Evolutionary conservation across 176 grass and related monocot genomes (phyloP).

Genomic region (Aechmea fasciata): DNA sequence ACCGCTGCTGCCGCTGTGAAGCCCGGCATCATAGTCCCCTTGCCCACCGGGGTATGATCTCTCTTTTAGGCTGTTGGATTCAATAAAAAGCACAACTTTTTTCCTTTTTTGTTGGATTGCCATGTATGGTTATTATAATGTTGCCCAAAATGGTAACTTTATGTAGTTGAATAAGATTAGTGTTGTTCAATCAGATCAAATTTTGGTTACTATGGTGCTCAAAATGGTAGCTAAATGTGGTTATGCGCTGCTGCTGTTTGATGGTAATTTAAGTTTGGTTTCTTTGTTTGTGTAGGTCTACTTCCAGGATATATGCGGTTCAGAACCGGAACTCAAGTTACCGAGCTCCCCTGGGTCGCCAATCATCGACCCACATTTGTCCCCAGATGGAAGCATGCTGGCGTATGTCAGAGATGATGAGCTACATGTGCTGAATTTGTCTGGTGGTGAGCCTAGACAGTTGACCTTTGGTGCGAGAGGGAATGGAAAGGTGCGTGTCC

Average conservation of each 20-base stretch:
- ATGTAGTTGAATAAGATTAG: no score
- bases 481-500: conserved; percentile 54
- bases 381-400: conserved; percentile 85
- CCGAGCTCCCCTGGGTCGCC: conserved; percentile 60
- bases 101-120: not conserved
- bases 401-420: conserved; percentile 88
- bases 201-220: no score
- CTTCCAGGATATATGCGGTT: conserved; percentile 86
- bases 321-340: conserved; percentile 78
- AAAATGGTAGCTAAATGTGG: not conserved
- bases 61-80: not conserved
- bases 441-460: conserved; percentile 50
- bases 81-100: not conserved
- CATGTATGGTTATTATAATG: not conserved
- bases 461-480: conserved; percentile 69
- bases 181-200: no score
- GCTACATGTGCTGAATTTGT: conserved; percentile 53
- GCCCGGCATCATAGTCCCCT: conserved; percentile 67
- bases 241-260: conserved; percentile 2
- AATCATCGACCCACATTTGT: conserved; percentile 88
- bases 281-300: conserved; percentile 57
- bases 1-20: conserved; percentile 11
- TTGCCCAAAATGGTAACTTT: no score
- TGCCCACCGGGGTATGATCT: conserved; percentile 58
- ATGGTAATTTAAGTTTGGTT: not conserved